Evolutionary conservation across 768 basidiomycete genomes (phyloP), one percentile per base, ranked within the genome.

Genomic region (Lactarius pseudohatsudake): DNA sequence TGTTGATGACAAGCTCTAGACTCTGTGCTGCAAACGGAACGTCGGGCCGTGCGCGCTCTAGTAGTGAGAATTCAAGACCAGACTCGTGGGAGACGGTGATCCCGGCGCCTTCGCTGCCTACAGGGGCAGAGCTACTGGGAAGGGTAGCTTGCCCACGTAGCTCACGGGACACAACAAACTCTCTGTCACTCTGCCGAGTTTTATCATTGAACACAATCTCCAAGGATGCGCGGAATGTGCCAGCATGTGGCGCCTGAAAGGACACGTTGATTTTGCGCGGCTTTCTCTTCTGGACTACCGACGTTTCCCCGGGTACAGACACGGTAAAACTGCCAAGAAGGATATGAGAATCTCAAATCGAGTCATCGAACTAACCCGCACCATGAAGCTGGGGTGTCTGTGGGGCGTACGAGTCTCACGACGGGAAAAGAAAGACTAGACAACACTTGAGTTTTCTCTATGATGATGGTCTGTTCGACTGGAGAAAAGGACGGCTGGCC

Each of bases 11-110:
- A 18, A 69, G 53, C 40, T 61, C 40, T 26, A 28, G 45, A 2
- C 47, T 61, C 38, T 59, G 57, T 15, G 47, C 36, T 30, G 13
- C 34, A 30, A 58, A 61, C 5, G 43, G 7, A 9, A 55, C 66
- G 26, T 57, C 40, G 18, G 55, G 34, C 16, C 13, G 34, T 20
- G 65, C 0, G n/a, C 47, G 34, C 53, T 53, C 55, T 50, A 38
- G 10, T 18, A 32, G 20, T 18, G 30, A 32, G 50, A 70, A 68
- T 40, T 68, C 59, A 54, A 70, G 41, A 30, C 69, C 69, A 10
- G 32, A 61, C 41, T 68, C 59, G 43, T 64, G 60, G 1, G 66
- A 70, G 55, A 70, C 63, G 2, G 13, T 54, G 41, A 69, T 41
- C 26, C 65, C 61, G 28, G 47, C 47, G 50, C 38, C 60, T 38